A percentile compares a stretch with the other conserved stretches of the same genome.
phyloP scores from a whole-genome alignment of 2,329 filamentous ascomycete genomes.

The Aspergillus unguis region DNA sequence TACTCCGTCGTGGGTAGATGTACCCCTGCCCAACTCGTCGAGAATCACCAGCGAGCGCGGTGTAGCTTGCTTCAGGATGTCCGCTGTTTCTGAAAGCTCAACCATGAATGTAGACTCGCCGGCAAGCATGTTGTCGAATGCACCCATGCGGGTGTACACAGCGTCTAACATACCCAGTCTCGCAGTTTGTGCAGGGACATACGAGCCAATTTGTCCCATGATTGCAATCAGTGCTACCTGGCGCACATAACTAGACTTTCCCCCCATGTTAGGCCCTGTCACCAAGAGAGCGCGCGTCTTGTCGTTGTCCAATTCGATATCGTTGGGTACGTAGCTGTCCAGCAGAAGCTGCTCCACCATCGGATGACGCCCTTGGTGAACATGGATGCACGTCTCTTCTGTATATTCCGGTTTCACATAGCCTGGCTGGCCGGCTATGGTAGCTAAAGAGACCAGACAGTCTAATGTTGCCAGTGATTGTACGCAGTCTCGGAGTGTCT shows the following conservation, averaged over 20 bases:
- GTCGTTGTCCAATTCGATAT: slow-evolving; percentile 66
- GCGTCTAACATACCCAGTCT: slow-evolving; percentile 80
- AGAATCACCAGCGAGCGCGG: slow-evolving; percentile 82
- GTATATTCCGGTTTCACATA: slow-evolving; percentile 76
- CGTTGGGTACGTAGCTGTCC: slow-evolving; percentile 86
- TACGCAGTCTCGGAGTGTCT: slow-evolving; percentile 82
- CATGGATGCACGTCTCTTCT: slow-evolving; percentile 64
- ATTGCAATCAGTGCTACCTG: slow-evolving; percentile 87
- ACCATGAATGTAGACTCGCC: slow-evolving; percentile 98
- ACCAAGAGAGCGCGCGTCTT: slow-evolving; percentile 74
- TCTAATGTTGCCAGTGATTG: slow-evolving; percentile 83
- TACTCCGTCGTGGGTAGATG: slow-evolving; percentile 90
- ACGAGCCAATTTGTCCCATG: slow-evolving; percentile 92
- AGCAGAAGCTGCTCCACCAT: slow-evolving; percentile 92
- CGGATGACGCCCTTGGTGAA: slow-evolving; percentile 77
- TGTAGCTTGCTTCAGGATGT: slow-evolving; percentile 86
- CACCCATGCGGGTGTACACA: slow-evolving; percentile 93
- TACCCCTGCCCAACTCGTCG: slow-evolving; percentile 91
- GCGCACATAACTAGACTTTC: slow-evolving; percentile 96
- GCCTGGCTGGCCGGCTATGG: slow-evolving; percentile 78
- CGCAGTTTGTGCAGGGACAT: slow-evolving; percentile 76
- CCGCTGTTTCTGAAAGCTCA: slow-evolving; percentile 85
- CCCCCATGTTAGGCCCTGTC: slow-evolving; percentile 98
- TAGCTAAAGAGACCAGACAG: slow-evolving; percentile 81
- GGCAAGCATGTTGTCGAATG: slow-evolving; percentile 91